Evolutionary conservation across 1,284 basidiomycete genomes (phyloP).

Genomic region (Entoloma clypeatum): DNA sequence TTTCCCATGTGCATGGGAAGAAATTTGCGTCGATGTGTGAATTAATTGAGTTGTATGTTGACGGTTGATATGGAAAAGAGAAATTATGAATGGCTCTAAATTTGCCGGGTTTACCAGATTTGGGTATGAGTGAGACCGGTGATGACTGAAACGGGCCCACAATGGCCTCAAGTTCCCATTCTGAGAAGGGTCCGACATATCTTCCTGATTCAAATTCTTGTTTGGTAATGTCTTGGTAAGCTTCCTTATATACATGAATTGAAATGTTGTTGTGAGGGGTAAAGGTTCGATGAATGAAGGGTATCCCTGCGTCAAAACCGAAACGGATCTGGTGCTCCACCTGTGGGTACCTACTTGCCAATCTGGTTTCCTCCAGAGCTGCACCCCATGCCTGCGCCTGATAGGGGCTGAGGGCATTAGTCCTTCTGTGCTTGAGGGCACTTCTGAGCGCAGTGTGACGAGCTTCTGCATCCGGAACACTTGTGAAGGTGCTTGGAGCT

Average conservation of each 20-base stretch:
- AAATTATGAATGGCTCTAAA: constrained; percentile 33
- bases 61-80: constrained; percentile 26
- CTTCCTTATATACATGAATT: constrained; percentile 4
- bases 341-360: constrained; percentile 21
- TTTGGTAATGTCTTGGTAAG: constrained; percentile 16
- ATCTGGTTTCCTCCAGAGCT: constrained; percentile 13
- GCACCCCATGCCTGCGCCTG: constrained; percentile 22
- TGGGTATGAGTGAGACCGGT: constrained; percentile 30
- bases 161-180: constrained; percentile 22
- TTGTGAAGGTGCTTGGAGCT: constrained; percentile 11
- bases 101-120: constrained; percentile 20
- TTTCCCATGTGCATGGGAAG: constrained; percentile 38
- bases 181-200: constrained; percentile 31
- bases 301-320: constrained; percentile 27
- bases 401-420: constrained; percentile 15
- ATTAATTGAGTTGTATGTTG: constrained; percentile 29
- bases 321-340: constrained; percentile 11
- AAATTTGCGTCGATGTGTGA: constrained; percentile 25
- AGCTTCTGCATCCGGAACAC: no score
- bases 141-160: constrained; percentile 39
- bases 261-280: constrained; percentile 27
- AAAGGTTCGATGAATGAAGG: constrained; percentile 16
- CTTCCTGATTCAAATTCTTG: constrained; percentile 23
- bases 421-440: constrained; percentile 22
- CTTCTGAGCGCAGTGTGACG: no score